Percentiles rank a stretch among this genome's conserved stretches.
phyloP scores from a whole-genome alignment of 2,329 filamentous ascomycete species.

The Hypomyces perniciosus region DNA sequence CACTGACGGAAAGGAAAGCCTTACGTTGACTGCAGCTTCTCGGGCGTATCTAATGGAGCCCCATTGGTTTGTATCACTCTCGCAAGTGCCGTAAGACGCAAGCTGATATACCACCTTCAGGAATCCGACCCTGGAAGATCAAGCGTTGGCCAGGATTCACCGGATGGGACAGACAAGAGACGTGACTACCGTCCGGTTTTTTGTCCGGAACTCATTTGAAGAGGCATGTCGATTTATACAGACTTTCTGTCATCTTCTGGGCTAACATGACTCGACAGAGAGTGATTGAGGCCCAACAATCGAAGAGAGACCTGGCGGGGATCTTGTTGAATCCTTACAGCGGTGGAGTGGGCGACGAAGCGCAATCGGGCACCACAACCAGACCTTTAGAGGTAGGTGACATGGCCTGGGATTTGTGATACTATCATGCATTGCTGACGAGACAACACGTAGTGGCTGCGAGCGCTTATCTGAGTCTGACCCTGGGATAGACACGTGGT shows the following conservation, averaged over 20 bases:
- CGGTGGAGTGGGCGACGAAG: neutral
- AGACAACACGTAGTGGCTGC: neutral
- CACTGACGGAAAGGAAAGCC: conserved; percentile 20
- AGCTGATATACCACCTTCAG: conserved; percentile 15
- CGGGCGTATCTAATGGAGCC: conserved; percentile 46
- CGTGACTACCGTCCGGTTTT: conserved; percentile 33
- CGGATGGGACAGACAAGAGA: conserved; percentile 29
- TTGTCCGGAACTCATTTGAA: conserved; percentile 34
- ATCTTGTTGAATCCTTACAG: conserved; percentile 8
- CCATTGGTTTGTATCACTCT: conserved; percentile 30
- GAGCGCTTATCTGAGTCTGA: neutral
- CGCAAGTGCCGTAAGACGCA: neutral
- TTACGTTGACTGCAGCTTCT: conserved; percentile 42
- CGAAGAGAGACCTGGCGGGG: conserved; percentile 7
- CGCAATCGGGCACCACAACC: neutral
- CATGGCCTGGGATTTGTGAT: too few relatives aligned
- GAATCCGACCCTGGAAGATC: conserved; percentile 40
- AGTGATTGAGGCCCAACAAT: conserved; percentile 16
- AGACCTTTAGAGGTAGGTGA: conserved; percentile 2
- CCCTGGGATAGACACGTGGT: too few relatives aligned
- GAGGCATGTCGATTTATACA: conserved; percentile 17
- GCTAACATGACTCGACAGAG: neutral
- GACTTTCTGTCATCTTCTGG: fast-evolving
- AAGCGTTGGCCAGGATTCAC: conserved; percentile 35
- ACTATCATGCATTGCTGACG: neutral